Conservation (phyloP, 495 filamentous ascomycete species). For the Polyplosphaeria fusca region DNA sequence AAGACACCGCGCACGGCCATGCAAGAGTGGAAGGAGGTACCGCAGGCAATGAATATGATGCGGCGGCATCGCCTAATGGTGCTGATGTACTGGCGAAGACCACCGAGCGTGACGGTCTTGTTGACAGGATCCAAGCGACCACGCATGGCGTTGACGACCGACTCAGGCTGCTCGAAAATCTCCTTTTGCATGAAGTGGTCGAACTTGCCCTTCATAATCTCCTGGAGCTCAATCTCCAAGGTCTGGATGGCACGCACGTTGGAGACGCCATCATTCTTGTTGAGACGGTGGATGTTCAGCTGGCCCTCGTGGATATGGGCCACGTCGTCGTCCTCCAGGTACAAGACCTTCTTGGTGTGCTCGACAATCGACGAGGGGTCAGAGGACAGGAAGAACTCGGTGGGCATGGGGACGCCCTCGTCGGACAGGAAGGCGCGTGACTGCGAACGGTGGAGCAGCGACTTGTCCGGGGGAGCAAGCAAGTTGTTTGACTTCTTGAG, state of each 20-base stretch:
- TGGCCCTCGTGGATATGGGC: constrained; percentile 98
- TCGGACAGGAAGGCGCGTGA: constrained; percentile 98
- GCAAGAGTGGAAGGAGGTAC: constrained; percentile 96
- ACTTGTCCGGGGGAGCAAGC: constrained; percentile 89
- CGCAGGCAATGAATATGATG: constrained; percentile 97
- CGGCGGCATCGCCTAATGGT: constrained; percentile 94
- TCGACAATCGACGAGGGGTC: constrained; percentile 98
- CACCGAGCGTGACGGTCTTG: constrained; percentile 92
- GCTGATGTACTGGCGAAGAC: constrained; percentile 88
- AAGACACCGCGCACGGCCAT: constrained; percentile 98
- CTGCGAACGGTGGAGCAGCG: constrained; percentile 93
- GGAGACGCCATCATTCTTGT: constrained; percentile 92
- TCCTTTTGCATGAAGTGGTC: constrained; percentile 99
- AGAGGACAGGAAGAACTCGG: constrained; percentile 97
- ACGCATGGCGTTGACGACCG: constrained; percentile 99
- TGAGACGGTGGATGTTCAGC: constrained; percentile 96
- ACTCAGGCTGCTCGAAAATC: constrained; percentile 99
- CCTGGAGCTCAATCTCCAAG: constrained; percentile 95
- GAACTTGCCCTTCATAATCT: constrained; percentile 99
- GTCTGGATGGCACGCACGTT: constrained; percentile 98
- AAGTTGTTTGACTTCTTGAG: constrained; percentile 80
- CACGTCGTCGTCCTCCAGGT: constrained; percentile 98
- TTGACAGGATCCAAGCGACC: constrained; percentile 90
- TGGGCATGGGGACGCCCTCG: constrained; percentile 94
- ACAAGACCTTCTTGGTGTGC: constrained; percentile 99